Base-by-base conservation (phyloP, 2,329 filamentous ascomycete species). In the Dactylellina sp. region DNA sequence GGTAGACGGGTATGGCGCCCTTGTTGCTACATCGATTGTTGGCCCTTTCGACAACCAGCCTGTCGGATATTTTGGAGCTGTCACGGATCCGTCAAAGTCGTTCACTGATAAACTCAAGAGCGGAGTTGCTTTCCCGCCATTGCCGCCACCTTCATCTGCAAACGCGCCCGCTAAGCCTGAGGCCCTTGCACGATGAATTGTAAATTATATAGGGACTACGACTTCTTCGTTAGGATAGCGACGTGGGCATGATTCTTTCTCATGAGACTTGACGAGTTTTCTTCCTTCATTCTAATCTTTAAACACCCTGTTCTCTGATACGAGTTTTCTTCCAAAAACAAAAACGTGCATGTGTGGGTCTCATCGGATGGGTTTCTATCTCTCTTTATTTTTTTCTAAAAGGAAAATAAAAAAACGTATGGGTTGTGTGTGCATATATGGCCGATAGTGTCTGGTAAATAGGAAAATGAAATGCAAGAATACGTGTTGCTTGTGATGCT, bases 51-150 rank as follows among this genome's bases (percentile, higher is more conserved):
- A 71, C 7, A 47, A 52, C 25, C 57, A 63, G 32, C 22, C 50
- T 16, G 57, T 59, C 28, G 61, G 60, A 16, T 65, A 55, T 44
- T 72, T 72, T 42, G 60, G 60, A 7, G 53, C 42, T 24, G 40
- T 57, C 7, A 39, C 60, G 28, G 68, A 72, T 25, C 39, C 49
- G 12, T 32, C 62, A n/a, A 64, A 72, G 46, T 42, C 68, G 7
- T 72, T 72, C 25, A 44, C 60, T 7, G 68, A 72, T 22, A 72
- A 61, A 46, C 22, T 72, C 18, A 72, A 72, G 47, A 72, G 68
- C 49, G 68, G 68, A 7, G 60, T 60, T 20, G 68, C 68, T 2
- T 72, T 72, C 40, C 60, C 68, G 22, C 68, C 68, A 18, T 39
- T 72, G 42, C 68, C 68, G 28, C 68, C 68, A 4, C 68, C 59